Base-by-base conservation (phyloP, 176 grass and related monocot genomes). In the Saccharum officinarum region DNA sequence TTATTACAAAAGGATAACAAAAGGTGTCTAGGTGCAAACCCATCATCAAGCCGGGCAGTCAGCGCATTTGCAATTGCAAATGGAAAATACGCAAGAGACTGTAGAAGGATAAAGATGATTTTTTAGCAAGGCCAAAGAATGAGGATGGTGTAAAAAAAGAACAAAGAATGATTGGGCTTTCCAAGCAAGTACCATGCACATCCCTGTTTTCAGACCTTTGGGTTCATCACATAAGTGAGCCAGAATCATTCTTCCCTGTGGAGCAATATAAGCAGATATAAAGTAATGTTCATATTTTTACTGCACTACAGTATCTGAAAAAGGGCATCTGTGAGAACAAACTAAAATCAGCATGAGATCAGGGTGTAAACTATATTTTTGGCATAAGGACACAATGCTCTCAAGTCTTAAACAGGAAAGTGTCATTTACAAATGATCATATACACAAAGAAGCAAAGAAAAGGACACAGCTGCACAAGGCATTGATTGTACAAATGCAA, bases 181-280 rank as follows among this genome's bases (percentile, higher is more conserved):
- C 47, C 34, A 65, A 63, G 69, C 13, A 69, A 80, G 15, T 92
- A 98, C 93, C 93, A 95, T 98, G 93, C 96, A 98, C 96, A 98
- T 95, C 86, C 96, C 96, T 74, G 93, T 98, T 88, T 98, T 98
- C 69, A 98, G 89, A 86, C 96, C 93, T 84, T 95, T 98, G 68
- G 96, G 96, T 83, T 98, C 96, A 83, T 98, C 96, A 84, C 96
- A 98, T 54, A 98, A 89, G 78, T 98, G 96, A 83, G 96, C 96
- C 36, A 98, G 87, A 85, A 98, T 95, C 93, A 98, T 95, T 78
- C 96, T 95, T 82, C 96, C 96, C 96, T 95, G 91, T 76, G 71
- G 36, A 49, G n/a, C 40, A 87, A 81, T 75, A 84, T 68, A 87
- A 75, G 12, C 26, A 60, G 16, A 75, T 68, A 62, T 80, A 22